Base-by-base conservation (phyloP, 2,329 filamentous ascomycete genomes). In the Fonsecaea monophora region DNA sequence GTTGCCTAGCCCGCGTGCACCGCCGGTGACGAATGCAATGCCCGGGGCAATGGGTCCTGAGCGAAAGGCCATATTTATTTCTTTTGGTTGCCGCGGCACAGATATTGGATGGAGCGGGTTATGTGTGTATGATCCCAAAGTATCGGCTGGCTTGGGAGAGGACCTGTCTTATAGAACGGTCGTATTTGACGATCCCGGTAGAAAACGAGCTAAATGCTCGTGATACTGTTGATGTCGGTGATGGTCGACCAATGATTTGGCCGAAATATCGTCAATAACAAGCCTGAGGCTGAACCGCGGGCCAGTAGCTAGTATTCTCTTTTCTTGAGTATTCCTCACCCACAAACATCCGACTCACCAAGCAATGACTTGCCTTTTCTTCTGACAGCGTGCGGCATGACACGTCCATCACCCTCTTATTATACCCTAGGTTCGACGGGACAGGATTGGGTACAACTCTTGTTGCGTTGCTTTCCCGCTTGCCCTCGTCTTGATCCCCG, bases 1-100 rank as follows among this genome's bases (percentile, higher is more conserved):
- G 53, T 70, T 73, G 2, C 79, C 79, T 12, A 79, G 66, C 8
- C 78, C 78, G 13, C 73, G 74, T 4, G 74, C 75, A 2, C 77
- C 79, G 4, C 79, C 79, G 25, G 72, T 79, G 60, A 81, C 74
- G 62, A 80, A 77, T 30, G 80, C 76, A 3, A 69, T 62, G 34
- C 68, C 68, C 4, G 68, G 68, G 10, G 62, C 48, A 55, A 68
- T 48, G 2, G 68, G 65, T 32, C 53, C 68, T 6, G 65, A 68
- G 15, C 68, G 68, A 35, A 57, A 64, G 55, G 53, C 65, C 65
- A 67, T 67, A 6, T 32, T 32, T 32, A 32, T 32, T 30, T 32
- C 30, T 32, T 32, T 34, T 45, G 25, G 25, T 60, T 38, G 53
- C 13, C 18, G 40, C 38, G 42, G 37, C 30, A 32, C 30, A 5